Conservation (phyloP, 1,139 yeast genomes). For the Suhomyces ambrosiae region DNA sequence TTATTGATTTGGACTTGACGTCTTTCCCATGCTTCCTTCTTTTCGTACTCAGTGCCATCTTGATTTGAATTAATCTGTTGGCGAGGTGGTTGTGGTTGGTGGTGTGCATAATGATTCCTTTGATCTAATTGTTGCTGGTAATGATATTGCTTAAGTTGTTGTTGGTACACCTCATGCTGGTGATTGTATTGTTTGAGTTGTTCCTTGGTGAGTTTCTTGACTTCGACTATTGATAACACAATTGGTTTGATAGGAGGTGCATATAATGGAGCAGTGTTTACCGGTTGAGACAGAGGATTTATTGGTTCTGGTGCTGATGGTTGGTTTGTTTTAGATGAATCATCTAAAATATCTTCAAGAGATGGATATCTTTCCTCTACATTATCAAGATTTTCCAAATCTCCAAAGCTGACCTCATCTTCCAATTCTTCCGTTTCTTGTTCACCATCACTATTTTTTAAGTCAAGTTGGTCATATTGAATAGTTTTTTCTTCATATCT, state of each 20-base stretch:
- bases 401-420: conserved; percentile 27
- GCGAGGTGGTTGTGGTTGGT: conserved; percentile 1
- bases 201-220: conserved; percentile 24
- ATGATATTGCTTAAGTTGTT: conserved; percentile 15
- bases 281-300: conserved; percentile 1
- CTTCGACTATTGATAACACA: conserved; percentile 20
- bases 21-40: conserved; percentile 44
- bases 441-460: too few relatives aligned
- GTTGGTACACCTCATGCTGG: conserved; percentile 27
- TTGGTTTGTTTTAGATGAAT: not conserved
- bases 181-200: conserved; percentile 28
- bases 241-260: conserved; percentile 22
- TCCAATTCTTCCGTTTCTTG: conserved; percentile 6
- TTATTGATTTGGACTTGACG: conserved; percentile 20
- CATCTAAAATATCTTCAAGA: conserved; percentile 36
- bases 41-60: conserved; percentile 26
- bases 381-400: conserved; percentile 40
- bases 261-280: not conserved
- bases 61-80: conserved; percentile 1
- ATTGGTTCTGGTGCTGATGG: conserved; percentile 4
- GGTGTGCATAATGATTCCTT: not conserved
- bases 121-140: conserved; percentile 7
- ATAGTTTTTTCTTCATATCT: not conserved
- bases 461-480: not conserved
- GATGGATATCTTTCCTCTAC: conserved; percentile 50